These are phyloP conservation scores for Boletus huronensis DNA, from an alignment of 768 basidiomycete genomes.

Conservation along the genomic window DNA sequence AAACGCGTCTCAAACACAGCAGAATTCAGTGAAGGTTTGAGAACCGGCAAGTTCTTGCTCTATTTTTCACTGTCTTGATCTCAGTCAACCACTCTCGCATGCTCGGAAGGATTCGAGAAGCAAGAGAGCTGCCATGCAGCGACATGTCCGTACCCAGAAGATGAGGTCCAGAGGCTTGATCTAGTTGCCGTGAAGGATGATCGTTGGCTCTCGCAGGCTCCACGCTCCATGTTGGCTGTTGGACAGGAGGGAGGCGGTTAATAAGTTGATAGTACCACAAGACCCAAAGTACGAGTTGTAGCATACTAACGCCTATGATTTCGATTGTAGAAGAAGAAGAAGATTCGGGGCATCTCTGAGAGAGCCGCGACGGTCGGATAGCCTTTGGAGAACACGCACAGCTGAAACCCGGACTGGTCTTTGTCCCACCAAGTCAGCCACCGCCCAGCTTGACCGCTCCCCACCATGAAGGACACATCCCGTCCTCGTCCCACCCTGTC, in stretches of 20 bases:
- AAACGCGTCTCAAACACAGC: too few relatives aligned
- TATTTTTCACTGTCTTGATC: not conserved
- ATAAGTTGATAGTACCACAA: not conserved
- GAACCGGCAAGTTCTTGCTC: not conserved
- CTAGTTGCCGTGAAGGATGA: not conserved
- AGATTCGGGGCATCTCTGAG: not conserved
- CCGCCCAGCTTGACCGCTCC: slow-evolving; percentile 6
- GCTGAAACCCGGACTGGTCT: slow-evolving; percentile 1
- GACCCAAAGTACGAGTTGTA: not conserved
- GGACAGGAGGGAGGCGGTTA: not conserved
- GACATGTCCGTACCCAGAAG: not conserved
- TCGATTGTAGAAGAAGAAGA: not conserved
- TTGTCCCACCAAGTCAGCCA: slow-evolving; percentile 18
- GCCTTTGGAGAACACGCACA: not conserved
- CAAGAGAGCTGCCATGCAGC: not conserved
- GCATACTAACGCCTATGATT: not conserved
- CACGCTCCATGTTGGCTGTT: not conserved
- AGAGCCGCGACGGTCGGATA: slow-evolving; percentile 8
- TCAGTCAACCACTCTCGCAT: too few relatives aligned
- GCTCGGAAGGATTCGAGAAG: not conserved
- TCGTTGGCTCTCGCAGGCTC: not conserved
- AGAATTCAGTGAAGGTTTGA: not conserved
- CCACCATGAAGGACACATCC: slow-evolving; percentile 25
- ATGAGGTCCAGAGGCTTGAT: not conserved
- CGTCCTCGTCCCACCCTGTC: slow-evolving; percentile 12